phyloP scores from a whole-genome alignment of 192 early-diverging fungal species.

The Coemansia sp. region DNA sequence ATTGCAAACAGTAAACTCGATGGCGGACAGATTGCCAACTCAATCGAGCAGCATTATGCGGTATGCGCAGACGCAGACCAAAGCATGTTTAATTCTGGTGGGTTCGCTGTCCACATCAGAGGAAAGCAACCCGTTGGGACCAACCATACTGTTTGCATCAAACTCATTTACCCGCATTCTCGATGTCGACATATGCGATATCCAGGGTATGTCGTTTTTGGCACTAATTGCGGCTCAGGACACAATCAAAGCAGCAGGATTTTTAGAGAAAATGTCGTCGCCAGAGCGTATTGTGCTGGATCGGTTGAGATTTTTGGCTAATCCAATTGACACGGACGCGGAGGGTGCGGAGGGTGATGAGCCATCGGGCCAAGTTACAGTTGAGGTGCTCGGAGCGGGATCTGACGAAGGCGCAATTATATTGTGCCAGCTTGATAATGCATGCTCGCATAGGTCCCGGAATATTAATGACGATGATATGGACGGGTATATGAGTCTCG shows the following conservation, averaged over 20 bases:
- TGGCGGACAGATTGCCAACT: neutral
- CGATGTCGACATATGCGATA: conserved; percentile 17
- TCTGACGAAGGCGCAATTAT: conserved; percentile 40
- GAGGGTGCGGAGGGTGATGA: neutral
- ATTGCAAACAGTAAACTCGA: neutral
- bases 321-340: conserved; percentile 3
- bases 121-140: conserved; percentile 6
- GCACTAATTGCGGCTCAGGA: conserved; percentile 25
- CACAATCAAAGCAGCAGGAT: conserved; percentile 13
- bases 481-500: conserved; percentile 32
- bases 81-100: conserved; percentile 30
- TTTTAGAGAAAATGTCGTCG: conserved; percentile 16
- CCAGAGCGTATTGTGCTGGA: conserved; percentile 15
- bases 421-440: conserved; percentile 26
- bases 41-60: neutral
- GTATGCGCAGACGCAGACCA: conserved; percentile 7
- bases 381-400: conserved; percentile 34
- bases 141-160: conserved; percentile 34
- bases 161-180: conserved; percentile 26
- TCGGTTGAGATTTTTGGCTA: neutral
- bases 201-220: conserved; percentile 36
- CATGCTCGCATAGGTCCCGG: neutral
- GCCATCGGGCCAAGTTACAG: neutral
- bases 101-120: neutral
- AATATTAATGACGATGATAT: neutral